Conservation (phyloP, 345 rosid species). For the Arabidopsis arenosa region DNA sequence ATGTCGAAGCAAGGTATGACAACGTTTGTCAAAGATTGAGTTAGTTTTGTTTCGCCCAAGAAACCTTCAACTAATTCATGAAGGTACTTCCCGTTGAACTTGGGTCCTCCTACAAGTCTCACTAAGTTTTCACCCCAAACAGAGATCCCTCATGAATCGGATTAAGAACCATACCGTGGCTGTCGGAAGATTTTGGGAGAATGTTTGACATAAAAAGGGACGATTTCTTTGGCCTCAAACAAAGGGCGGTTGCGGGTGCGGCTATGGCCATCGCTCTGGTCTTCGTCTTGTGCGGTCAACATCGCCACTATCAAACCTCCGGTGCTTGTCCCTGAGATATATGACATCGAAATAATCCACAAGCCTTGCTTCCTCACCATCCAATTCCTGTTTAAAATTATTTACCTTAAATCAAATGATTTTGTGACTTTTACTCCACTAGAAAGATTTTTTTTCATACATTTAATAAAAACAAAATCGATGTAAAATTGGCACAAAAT, state of each 20-base stretch:
- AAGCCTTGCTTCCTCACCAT: constrained; percentile 68
- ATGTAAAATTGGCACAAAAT: not conserved
- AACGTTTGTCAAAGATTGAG: constrained; percentile 62
- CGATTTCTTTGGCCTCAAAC: constrained; percentile 61
- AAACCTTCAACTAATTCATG: constrained; percentile 41
- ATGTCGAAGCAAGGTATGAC: constrained; percentile 79
- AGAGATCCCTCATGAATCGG: no score
- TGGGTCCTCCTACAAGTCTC: constrained; percentile 62
- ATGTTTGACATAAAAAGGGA: constrained; percentile 62
- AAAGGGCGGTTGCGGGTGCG: constrained; percentile 43
- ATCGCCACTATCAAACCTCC: constrained; percentile 72
- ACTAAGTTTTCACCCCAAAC: constrained; percentile 36
- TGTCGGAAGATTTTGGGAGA: constrained; percentile 70
- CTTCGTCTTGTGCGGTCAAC: constrained; percentile 56
- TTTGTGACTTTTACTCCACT: no score
- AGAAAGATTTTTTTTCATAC: no score
- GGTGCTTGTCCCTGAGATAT: constrained; percentile 75
- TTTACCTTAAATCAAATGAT: no score
- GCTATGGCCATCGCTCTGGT: constrained; percentile 45
- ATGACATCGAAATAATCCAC: constrained; percentile 84
- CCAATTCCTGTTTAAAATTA: constrained; percentile 50
- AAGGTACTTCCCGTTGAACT: constrained; percentile 69
- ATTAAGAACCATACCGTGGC: constrained; percentile 48
- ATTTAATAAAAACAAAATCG: not conserved
- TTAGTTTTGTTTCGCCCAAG: constrained; percentile 53